Conservation (phyloP, 2,329 filamentous ascomycete genomes). For the Zopfia rhizophila region DNA sequence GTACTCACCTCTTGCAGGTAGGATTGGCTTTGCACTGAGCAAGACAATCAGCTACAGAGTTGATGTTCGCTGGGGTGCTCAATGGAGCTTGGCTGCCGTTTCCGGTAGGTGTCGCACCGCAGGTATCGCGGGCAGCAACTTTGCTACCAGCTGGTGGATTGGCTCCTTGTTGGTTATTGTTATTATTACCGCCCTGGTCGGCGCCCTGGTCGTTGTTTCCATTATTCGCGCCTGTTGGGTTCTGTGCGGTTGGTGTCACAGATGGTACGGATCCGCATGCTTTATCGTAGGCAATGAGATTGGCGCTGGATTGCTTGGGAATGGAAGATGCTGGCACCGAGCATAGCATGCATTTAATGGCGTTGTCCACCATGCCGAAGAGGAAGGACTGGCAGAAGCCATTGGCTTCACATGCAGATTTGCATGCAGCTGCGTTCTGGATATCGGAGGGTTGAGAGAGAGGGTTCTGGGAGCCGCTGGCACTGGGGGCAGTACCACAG, state of each 20-base stretch:
- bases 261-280: constrained; percentile 23
- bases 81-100: constrained; percentile 17
- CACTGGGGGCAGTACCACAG: constrained; percentile 21
- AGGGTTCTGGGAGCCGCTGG: constrained; percentile 18
- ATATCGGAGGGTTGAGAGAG: constrained; percentile 18
- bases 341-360: constrained; percentile 28
- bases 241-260: constrained; percentile 21
- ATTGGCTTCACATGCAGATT: constrained; percentile 19
- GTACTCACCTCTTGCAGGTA: constrained; percentile 25
- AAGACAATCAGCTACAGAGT: constrained; percentile 19
- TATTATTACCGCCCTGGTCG: constrained; percentile 4
- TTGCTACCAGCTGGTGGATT: constrained; percentile 9
- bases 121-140: constrained; percentile 9
- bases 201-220: no score
- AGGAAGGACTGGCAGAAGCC: constrained; percentile 22
- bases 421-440: constrained; percentile 21
- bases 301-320: constrained; percentile 19
- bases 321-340: constrained; percentile 18
- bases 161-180: constrained; percentile 3
- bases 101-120: constrained; percentile 17
- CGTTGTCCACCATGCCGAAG: constrained; percentile 28
- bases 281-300: constrained; percentile 27
- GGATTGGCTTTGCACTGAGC: constrained; percentile 18
- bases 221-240: constrained; percentile 23
- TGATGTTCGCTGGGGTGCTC: constrained; percentile 15